A percentile compares a stretch with the other conserved stretches of the same genome.
These are phyloP conservation scores for Claviceps humidiphila DNA, from an alignment of 2,329 filamentous ascomycete genomes.

Conservation along the genomic window DNA sequence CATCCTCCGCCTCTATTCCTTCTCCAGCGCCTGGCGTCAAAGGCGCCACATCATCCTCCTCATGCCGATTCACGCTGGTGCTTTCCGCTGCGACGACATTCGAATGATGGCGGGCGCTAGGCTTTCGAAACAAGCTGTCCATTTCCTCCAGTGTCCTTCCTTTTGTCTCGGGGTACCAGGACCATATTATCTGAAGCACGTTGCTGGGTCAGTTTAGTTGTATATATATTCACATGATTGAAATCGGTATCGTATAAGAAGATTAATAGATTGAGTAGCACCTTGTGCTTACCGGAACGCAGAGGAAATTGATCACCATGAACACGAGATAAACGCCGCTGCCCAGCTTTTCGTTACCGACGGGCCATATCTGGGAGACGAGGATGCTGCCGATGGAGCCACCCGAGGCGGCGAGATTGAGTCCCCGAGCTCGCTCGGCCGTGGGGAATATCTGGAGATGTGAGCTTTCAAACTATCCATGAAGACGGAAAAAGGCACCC, in stretches of 20 bases:
- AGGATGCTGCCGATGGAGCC: constrained; percentile 42
- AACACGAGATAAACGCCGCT: constrained; percentile 45
- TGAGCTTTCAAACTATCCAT: no score
- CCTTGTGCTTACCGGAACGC: constrained; percentile 6
- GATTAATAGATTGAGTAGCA: no score
- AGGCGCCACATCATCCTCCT: not conserved
- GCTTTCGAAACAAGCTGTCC: constrained; percentile 25
- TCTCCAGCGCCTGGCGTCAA: not conserved
- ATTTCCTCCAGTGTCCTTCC: constrained; percentile 29
- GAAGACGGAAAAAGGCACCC: no score
- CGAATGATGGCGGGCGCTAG: not conserved
- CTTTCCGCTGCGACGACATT: not conserved
- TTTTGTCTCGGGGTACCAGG: constrained; percentile 33
- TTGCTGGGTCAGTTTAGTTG: not conserved
- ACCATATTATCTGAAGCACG: constrained; percentile 23
- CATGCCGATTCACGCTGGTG: no score
- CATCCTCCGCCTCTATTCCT: not conserved
- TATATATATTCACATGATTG: no score
- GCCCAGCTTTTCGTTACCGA: constrained; percentile 36
- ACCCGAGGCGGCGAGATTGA: constrained; percentile 41
- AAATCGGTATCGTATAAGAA: no score
- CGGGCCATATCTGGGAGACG: constrained; percentile 41
- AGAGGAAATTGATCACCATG: constrained; percentile 21
- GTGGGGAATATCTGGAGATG: constrained; percentile 38
- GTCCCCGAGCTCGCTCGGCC: constrained; percentile 39